Conservation (phyloP, 495 filamentous ascomycete species). For the Daldinia childiae region DNA sequence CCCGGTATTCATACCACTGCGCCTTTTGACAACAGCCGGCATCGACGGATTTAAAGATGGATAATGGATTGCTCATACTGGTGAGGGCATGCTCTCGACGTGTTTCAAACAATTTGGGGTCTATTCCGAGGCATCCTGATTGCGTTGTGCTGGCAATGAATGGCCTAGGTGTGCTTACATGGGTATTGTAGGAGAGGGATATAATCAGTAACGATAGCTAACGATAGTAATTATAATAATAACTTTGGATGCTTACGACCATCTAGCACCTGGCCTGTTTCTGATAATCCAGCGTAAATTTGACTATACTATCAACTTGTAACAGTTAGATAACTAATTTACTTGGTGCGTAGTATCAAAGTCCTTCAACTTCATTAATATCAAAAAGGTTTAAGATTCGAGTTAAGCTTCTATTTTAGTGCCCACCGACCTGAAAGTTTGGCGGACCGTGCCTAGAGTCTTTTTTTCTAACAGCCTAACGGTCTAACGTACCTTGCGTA, state of each 20-base stretch:
- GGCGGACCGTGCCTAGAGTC: slow-evolving; percentile 26
- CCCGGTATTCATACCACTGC: slow-evolving; percentile 23
- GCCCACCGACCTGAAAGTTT: slow-evolving; percentile 4
- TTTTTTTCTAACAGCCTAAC: background rate
- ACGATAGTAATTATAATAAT: slow-evolving; percentile 1
- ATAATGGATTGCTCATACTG: slow-evolving; percentile 22
- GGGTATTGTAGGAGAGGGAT: slow-evolving; percentile 6
- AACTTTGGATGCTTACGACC: slow-evolving; percentile 19
- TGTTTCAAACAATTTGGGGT: slow-evolving; percentile 32
- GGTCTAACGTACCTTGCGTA: too few relatives aligned
- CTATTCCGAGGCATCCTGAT: slow-evolving; percentile 28
- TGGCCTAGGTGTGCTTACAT: slow-evolving; percentile 22
- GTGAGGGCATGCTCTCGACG: slow-evolving; percentile 6
- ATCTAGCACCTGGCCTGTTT: slow-evolving; percentile 1
- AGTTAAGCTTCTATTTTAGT: slow-evolving; percentile 32
- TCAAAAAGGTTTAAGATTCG: background rate
- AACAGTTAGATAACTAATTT: slow-evolving; percentile 5
- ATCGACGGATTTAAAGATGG: slow-evolving; percentile 27
- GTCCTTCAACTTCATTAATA: background rate
- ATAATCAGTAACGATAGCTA: slow-evolving; percentile 2
- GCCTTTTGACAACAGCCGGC: slow-evolving; percentile 36
- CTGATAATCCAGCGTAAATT: background rate
- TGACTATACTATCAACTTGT: slow-evolving; percentile 3
- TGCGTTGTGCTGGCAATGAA: slow-evolving; percentile 5
- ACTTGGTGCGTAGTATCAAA: background rate